Percentiles rank a stretch among this genome's conserved stretches.
phyloP scores from a whole-genome alignment of 2,329 filamentous ascomycete species.

The Seiridium unicorne region DNA sequence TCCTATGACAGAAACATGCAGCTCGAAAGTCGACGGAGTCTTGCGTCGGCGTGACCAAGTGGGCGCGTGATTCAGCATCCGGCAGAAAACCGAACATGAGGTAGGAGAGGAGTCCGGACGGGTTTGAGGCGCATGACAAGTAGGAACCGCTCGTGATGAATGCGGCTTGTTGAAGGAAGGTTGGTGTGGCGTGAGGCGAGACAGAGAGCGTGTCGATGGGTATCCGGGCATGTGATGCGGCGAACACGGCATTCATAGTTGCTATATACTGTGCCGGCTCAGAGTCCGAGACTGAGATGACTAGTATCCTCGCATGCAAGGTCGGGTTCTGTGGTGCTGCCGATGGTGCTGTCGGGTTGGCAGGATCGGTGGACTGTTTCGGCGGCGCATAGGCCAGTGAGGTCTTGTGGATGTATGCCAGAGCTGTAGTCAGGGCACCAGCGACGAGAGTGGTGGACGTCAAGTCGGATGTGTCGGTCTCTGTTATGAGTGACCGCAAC shows the following conservation, averaged over 20 bases:
- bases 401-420: conserved; percentile 87
- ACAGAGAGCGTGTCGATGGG: conserved; percentile 91
- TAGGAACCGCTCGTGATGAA: conserved; percentile 61
- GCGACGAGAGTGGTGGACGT: conserved; percentile 83
- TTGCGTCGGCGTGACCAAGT: conserved; percentile 75
- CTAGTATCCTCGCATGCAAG: conserved; percentile 79
- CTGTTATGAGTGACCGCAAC: conserved; percentile 68
- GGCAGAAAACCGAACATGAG: conserved; percentile 93
- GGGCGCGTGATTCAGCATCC: conserved; percentile 50
- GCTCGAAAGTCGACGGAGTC: conserved; percentile 93
- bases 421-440: conserved; percentile 84
- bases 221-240: conserved; percentile 82
- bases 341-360: conserved; percentile 23
- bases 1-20: conserved; percentile 96
- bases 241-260: conserved; percentile 98
- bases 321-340: conserved; percentile 37
- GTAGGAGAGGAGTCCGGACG: conserved; percentile 80
- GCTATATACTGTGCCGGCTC: conserved; percentile 93
- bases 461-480: conserved; percentile 64
- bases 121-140: conserved; percentile 47
- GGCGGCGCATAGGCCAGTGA: conserved; percentile 63
- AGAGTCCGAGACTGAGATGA: conserved; percentile 82
- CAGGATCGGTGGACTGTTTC: conserved; percentile 37
- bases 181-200: conserved; percentile 66
- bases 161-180: conserved; percentile 88